Evolutionary conservation across 768 basidiomycete genomes (phyloP).

Genomic region (Sistotremastrum niveocremeum): DNA sequence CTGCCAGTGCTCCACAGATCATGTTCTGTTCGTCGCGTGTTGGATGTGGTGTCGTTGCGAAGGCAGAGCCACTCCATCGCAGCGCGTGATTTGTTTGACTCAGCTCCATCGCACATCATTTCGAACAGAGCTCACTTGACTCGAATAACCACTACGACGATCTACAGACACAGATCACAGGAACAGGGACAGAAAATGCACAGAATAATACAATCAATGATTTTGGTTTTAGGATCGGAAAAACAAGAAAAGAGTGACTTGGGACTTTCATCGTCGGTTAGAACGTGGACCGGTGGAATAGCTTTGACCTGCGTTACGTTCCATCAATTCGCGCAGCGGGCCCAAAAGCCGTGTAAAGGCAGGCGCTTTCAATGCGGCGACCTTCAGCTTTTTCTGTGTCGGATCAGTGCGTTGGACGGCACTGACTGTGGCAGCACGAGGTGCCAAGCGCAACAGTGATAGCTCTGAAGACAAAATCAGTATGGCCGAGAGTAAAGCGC

Average conservation of each 20-base stretch:
- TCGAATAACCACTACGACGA: background rate
- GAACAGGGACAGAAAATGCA: constrained; percentile 1
- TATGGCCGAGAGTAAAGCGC: background rate
- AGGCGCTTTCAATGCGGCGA: constrained; percentile 84
- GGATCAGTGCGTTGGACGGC: constrained; percentile 42
- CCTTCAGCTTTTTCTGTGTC: constrained; percentile 59
- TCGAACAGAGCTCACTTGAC: background rate
- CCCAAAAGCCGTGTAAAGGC: constrained; percentile 92
- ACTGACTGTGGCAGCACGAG: constrained; percentile 94
- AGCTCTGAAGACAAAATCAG: constrained; percentile 45
- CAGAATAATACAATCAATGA: constrained; percentile 3
- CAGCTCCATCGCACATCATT: background rate
- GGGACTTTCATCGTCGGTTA: constrained; percentile 19
- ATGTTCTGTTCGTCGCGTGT: background rate
- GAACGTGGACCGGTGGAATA: constrained; percentile 31
- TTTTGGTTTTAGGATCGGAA: background rate
- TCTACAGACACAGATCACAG: constrained; percentile 1
- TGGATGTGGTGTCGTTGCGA: no score
- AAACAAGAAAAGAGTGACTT: background rate
- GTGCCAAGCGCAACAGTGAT: constrained; percentile 75
- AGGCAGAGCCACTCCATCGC: no score
- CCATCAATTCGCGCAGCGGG: constrained; percentile 86
- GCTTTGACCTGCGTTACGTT: constrained; percentile 69
- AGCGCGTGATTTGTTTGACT: no score
- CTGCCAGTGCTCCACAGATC: constrained; percentile 5